Evolutionary conservation across 768 basidiomycete species (phyloP), one percentile per base, ranked within the genome.

Genomic region (button mushroom (Agaricus bisporus)): DNA sequence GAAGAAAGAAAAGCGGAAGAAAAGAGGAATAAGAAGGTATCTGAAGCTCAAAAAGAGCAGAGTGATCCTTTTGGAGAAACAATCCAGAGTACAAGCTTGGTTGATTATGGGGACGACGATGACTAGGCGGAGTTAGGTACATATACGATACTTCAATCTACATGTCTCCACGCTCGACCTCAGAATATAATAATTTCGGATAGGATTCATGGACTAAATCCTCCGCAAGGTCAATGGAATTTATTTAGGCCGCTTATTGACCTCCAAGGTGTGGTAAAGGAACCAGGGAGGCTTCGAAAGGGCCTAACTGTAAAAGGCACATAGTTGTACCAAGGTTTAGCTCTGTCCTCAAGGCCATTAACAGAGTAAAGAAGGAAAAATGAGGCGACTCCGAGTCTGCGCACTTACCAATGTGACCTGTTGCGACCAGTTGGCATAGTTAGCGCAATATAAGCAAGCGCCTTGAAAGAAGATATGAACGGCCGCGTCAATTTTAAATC

Each of bases 61-160:
- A 74, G 75, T 46, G 87, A 92, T 73, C 90, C 86, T 1, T 92
- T 92, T 63, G 86, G 86, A 22, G 78, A 74, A 38, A 73, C 78
- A 53, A 56, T 86, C 25, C 59, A 63, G 9, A 71, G 71, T 44
- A 62, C 59, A 41, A 74, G 63, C 9, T 66, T 76, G 41, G 76
- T 82, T 6, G 80, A 84, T 58, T 79, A 84, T 55, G 79, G 80
- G 36, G 84, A 86, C 49, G 81, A 84, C 55, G 80, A 80, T 47
- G 73, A 79, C 56, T 59, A 48, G 51, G 41, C 8, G 28, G 42
- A 41, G 29, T 38, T 14, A 22, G 22, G 22, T 22, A n/a, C n/a
- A n/a, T 22, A 22, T 22, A 22, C 1, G 22, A 22, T 22, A 22
- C 22, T 22, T 22, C 22, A 22, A 12, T n/a, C 39, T 52, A 48